Evolutionary conservation across 2,329 filamentous ascomycete species (phyloP), one percentile per base, ranked within the genome.

Genomic region (Aspergillus jensenii): DNA sequence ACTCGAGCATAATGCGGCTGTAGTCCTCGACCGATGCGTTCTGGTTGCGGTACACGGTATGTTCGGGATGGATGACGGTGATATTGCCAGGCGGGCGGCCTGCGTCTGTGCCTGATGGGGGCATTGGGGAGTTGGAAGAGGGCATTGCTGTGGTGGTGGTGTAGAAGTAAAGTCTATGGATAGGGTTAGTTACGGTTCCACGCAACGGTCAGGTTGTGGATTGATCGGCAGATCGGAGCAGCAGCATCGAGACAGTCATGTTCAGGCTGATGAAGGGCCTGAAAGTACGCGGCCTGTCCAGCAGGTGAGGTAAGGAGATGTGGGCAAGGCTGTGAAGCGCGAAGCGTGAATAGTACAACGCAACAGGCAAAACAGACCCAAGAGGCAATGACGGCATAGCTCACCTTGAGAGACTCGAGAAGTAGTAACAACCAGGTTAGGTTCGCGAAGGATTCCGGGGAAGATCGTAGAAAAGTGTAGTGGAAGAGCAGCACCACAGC

Each of bases 1-100:
- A 73, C 45, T 73, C 65, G 40, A 75, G 64, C 73, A 76, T 75
- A 51, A 71, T 66, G 23, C 72, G 71, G 60, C 71, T 74, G 57
- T 76, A 76, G 58, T 74, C 72, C 46, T 73, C 72, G n/a, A 76
- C 56, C 3, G 72, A 72, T 4, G 54, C 60, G 40, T 8, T 55
- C 27, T 31, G 27, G 9, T 3, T 59, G 43, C 71, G 67, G 41
- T 71, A 64, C n/a, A 61, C 31, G 25, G 67, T 53, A 21, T 60
- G 64, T 31, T 63, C 50, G 3, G 59, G 60, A 15, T 67, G 52
- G 11, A 70, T 46, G 21, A 37, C 53, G 23, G 69, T 46, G 21
- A 33, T 49, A n/a, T 63, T 61, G 1, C 51, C 59, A 9, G 62
- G 55, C 51, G 66, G 64, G 11, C 62, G 59, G 44, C 55, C 56